Evolutionary conservation across 306 rosid genomes (phyloP), one percentile per base, ranked within the genome.

Genomic region (Mimosa bimucronata): DNA sequence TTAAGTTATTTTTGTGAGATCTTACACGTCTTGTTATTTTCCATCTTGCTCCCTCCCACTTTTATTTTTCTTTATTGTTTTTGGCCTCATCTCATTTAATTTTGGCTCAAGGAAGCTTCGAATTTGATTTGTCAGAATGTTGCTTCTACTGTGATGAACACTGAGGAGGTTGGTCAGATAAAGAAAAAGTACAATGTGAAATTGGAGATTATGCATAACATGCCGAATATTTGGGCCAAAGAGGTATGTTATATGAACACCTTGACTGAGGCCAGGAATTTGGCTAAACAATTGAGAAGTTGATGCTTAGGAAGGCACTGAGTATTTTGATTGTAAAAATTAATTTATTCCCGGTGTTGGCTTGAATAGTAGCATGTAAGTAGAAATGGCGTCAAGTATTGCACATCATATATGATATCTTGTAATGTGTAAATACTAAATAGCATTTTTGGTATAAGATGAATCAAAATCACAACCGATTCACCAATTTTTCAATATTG

Each of bases 201-300:
- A 73, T 48, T 76, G 73, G 86, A 76, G 81, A 83, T 46, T 73
- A 34, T 65, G 83, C 84, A 65, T 75, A 34, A 76, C 82, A 79
- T 85, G 86, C 86, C 52, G 77, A 73, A 88, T 30, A 69, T 95
- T 73, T 89, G 96, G 96, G 96, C 90, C 60, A 71, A 67, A 30
- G 92, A 92, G 75, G 89, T 92, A 74, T 77, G 79, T 72, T 44
- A 73, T 81, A 67, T 85, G 5, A 69, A 74, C 75, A 66, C 82
- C 55, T 89, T 83, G 34, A 52, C 79, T 7, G 94, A 88, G 66
- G 95, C 92, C 10, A 95, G 91, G 79, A 85, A 83, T 74, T 67
- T 87, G 73, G 68, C 88, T 74, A 89, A 83, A 73, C 85, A 88
- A 79, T 89, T 77, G 62, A 76, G 60, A 40, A 60, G 83, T 71